Conservation (phyloP, 371 early-diverging fungal species). For the Mortierella sp. region DNA sequence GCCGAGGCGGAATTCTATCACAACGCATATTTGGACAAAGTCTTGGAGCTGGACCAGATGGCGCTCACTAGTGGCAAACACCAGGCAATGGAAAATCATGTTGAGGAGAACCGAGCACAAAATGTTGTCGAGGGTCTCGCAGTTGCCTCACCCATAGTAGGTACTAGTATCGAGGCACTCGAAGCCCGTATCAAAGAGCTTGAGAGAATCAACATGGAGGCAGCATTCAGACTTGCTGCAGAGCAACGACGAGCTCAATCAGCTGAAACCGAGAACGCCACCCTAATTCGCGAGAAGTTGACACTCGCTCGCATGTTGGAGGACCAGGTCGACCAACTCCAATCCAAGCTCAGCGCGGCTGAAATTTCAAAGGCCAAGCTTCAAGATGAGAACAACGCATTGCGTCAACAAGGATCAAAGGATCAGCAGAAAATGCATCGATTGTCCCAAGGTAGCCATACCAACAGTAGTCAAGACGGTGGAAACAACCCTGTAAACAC, state of each 20-base stretch:
- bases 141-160: slow-evolving; percentile 5
- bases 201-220: slow-evolving; percentile 43
- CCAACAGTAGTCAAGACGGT: background rate
- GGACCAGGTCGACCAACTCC: slow-evolving; percentile 51
- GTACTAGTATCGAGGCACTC: slow-evolving; percentile 30
- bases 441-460: background rate
- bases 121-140: slow-evolving; percentile 16
- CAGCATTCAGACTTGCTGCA: slow-evolving; percentile 44
- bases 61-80: slow-evolving; percentile 41
- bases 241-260: slow-evolving; percentile 52
- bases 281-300: slow-evolving; percentile 44
- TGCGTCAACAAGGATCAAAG: slow-evolving; percentile 33
- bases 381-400: slow-evolving; percentile 37
- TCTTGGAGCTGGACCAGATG: slow-evolving; percentile 54
- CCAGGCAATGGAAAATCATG: slow-evolving; percentile 11
- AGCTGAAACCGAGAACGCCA: slow-evolving; percentile 42
- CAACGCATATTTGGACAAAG: slow-evolving; percentile 56
- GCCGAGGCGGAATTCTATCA: slow-evolving; percentile 57
- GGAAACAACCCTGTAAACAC: slow-evolving; percentile 5
- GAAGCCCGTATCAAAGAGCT: slow-evolving; percentile 44
- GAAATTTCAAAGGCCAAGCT: slow-evolving; percentile 44
- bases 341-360: slow-evolving; percentile 40
- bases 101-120: slow-evolving; percentile 14
- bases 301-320: slow-evolving; percentile 46
- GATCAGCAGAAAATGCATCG: slow-evolving; percentile 17